These are phyloP conservation scores for Lachancea lanzarotensis DNA, from an alignment of 805 yeast species.

Conservation along the genomic window DNA sequence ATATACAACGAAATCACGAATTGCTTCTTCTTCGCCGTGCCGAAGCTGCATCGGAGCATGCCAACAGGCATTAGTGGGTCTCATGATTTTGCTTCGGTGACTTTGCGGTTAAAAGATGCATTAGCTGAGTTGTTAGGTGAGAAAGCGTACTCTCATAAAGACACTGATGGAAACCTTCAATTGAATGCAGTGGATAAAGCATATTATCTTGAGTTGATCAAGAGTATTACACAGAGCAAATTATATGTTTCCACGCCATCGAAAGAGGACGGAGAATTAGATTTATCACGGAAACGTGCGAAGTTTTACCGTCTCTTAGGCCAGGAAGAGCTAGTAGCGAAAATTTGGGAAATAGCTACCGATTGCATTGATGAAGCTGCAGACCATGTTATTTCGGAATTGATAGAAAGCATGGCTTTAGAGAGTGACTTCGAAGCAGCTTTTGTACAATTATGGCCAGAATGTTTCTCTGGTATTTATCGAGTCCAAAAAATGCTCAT, in stretches of 20 bases:
- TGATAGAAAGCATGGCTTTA: slow-evolving; percentile 1
- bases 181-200: not conserved
- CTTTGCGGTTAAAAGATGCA: not conserved
- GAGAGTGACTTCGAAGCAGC: slow-evolving; percentile 2
- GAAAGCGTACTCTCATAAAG: not conserved
- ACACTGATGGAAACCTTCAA: not conserved
- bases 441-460: slow-evolving; percentile 5
- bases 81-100: slow-evolving; percentile 2
- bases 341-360: slow-evolving; percentile 1
- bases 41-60: slow-evolving; percentile 1
- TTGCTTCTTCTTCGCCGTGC: not conserved
- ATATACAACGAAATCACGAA: too few relatives aligned
- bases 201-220: slow-evolving; percentile 2
- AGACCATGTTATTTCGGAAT: slow-evolving; percentile 1
- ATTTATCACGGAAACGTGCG: slow-evolving; percentile 1
- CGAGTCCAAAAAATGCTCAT: not conserved
- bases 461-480: not conserved
- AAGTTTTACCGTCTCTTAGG: slow-evolving; percentile 4
- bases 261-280: not conserved
- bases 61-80: not conserved
- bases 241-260: not conserved
- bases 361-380: slow-evolving; percentile 3
- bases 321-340: slow-evolving; percentile 5
- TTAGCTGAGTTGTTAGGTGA: not conserved
- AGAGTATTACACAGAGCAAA: not conserved